Conservation (phyloP, 2,329 filamentous ascomycete species). For the Exophiala aquamarina region DNA sequence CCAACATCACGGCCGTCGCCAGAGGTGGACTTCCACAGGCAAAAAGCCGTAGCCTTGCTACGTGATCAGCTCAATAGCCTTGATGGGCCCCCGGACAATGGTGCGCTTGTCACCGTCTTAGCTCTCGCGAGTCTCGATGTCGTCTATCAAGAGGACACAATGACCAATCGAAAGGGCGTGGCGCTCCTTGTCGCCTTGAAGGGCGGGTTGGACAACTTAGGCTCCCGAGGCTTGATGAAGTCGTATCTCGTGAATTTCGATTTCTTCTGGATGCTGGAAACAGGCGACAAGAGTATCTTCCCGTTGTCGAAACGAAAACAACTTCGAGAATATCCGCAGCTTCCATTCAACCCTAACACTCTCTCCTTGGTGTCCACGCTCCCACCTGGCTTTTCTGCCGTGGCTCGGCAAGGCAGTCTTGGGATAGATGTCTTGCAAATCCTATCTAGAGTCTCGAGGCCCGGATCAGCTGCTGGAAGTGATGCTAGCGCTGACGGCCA, state of each 20-base stretch:
- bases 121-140: conserved; percentile 17
- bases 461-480: conserved; percentile 1
- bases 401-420: conserved; percentile 8
- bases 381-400: conserved; percentile 10
- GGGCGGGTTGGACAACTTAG: conserved; percentile 18
- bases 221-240: conserved; percentile 11
- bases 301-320: conserved; percentile 8
- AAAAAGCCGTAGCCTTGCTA: conserved; percentile 9
- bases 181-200: conserved; percentile 20
- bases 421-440: conserved; percentile 14
- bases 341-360: conserved; percentile 9
- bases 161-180: conserved; percentile 14
- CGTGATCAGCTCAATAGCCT: conserved; percentile 7
- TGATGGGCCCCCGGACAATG: conserved; percentile 10
- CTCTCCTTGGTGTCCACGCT: conserved; percentile 7
- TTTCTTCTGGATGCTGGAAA: conserved; percentile 21
- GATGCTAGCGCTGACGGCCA: conserved; percentile 12
- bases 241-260: conserved; percentile 17
- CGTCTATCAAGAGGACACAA: conserved; percentile 8
- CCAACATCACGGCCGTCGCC: conserved; percentile 7
- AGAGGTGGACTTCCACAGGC: conserved; percentile 14
- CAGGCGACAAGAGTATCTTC: conserved; percentile 9
- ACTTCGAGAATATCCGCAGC: conserved; percentile 11
- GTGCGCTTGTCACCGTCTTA: conserved; percentile 14
- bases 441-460: conserved; percentile 16